A percentile compares a stretch with the other conserved stretches of the same genome.
Conservation (phyloP, 805 yeast species). For the Kuraishia ogatae region DNA sequence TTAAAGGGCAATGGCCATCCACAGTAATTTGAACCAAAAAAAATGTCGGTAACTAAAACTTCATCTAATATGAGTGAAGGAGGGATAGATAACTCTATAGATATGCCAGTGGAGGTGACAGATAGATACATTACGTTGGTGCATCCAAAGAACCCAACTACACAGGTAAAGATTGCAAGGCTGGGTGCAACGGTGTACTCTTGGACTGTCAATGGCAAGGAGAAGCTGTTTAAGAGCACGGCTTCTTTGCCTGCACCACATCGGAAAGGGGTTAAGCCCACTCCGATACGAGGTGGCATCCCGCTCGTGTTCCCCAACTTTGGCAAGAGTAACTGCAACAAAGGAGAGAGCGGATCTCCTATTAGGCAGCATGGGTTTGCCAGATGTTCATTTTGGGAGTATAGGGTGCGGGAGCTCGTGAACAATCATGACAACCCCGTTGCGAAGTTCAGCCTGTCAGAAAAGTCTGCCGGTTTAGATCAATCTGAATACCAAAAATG, state of each 20-base stretch:
- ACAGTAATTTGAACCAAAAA: too few species aligned
- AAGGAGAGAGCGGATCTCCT: constrained; percentile 56
- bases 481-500: constrained; percentile 38
- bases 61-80: neutral
- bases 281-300: constrained; percentile 82
- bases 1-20: neutral
- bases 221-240: constrained; percentile 72
- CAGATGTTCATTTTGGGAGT: constrained; percentile 85
- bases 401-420: constrained; percentile 47
- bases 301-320: constrained; percentile 93
- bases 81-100: neutral
- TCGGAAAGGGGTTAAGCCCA: constrained; percentile 75
- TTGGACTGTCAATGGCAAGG: constrained; percentile 66
- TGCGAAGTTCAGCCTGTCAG: constrained; percentile 84
- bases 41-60: neutral
- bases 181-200: constrained; percentile 80
- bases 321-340: constrained; percentile 58
- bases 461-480: constrained; percentile 66
- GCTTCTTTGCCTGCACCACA: constrained; percentile 51
- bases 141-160: neutral
- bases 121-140: neutral
- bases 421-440: constrained; percentile 63
- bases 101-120: neutral
- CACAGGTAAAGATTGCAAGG: neutral
- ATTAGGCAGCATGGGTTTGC: constrained; percentile 85